phyloP scores from a whole-genome alignment of 1,284 basidiomycete genomes.

The Microbotryomycetes sp. region DNA sequence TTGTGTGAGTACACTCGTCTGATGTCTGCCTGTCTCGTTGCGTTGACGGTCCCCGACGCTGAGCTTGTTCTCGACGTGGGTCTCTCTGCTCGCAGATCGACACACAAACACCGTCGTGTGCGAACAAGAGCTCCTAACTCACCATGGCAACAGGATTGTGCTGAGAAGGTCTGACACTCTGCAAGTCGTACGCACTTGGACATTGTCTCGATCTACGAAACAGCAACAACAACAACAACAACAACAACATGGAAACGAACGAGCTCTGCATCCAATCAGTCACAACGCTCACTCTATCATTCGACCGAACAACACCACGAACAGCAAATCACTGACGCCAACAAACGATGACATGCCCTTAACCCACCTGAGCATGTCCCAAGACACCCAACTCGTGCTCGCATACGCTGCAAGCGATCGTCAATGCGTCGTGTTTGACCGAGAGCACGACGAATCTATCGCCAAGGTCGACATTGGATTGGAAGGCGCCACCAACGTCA shows the following conservation, averaged over 20 bases:
- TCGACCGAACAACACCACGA: not conserved
- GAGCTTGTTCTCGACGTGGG: not conserved
- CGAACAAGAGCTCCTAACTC: constrained; percentile 4
- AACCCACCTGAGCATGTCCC: constrained; percentile 3
- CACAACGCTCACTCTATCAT: not conserved
- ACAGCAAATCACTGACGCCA: not conserved
- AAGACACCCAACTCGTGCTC: constrained; percentile 1
- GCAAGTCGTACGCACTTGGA: constrained; percentile 18
- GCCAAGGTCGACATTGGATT: constrained; percentile 19
- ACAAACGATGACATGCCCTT: not conserved
- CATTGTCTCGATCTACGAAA: too few species aligned
- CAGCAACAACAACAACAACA: too few species aligned
- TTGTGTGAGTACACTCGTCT: constrained; percentile 3
- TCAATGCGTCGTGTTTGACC: constrained; percentile 14
- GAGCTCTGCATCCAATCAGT: not conserved
- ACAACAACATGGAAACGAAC: not conserved
- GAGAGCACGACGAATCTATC: constrained; percentile 1
- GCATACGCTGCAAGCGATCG: not conserved
- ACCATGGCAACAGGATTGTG: constrained; percentile 11
- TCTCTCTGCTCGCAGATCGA: not conserved
- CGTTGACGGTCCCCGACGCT: too few species aligned
- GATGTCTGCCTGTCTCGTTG: too few species aligned
- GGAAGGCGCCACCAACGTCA: constrained; percentile 14
- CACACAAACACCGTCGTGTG: constrained; percentile 1
- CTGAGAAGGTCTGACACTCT: constrained; percentile 5